phyloP scores from a whole-genome alignment of 75 land plant genomes.

The Chamaecyparis obtusa region DNA sequence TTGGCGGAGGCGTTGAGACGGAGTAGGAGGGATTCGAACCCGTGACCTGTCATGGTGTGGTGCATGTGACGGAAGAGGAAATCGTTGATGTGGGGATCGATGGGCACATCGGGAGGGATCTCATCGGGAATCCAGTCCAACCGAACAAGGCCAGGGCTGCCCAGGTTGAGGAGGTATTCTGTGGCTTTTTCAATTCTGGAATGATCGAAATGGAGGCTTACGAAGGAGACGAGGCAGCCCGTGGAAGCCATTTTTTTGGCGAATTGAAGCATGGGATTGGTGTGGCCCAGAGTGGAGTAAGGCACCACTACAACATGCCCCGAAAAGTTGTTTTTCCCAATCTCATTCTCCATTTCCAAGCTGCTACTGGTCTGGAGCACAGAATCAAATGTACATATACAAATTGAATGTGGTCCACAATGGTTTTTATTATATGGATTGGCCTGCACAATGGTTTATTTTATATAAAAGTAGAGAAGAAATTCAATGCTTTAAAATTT shows the following conservation, averaged over 20 bases:
- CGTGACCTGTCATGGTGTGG: not conserved
- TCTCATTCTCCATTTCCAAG: not conserved
- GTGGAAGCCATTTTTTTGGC: not conserved
- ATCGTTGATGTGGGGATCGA: not conserved
- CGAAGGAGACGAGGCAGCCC: not conserved
- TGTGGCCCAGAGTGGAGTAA: not conserved
- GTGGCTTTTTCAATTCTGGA: not conserved
- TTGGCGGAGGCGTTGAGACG: not conserved
- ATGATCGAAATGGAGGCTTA: not conserved
- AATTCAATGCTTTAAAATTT: too few species aligned
- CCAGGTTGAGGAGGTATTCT: not conserved
- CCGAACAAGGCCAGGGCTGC: not conserved
- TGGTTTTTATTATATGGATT: too few species aligned
- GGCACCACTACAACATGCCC: not conserved
- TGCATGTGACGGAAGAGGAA: not conserved
- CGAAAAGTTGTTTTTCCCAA: not conserved
- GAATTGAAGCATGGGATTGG: not conserved
- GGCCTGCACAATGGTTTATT: too few species aligned
- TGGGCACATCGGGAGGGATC: not conserved
- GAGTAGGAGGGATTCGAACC: not conserved
- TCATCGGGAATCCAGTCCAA: not conserved
- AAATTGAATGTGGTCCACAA: too few species aligned
- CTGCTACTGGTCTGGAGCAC: too few species aligned
- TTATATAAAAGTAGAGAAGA: too few species aligned
- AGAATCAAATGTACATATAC: too few species aligned